Percentiles rank a stretch among this genome's conserved stretches.
Conservation (phyloP, 257 asterid species). For the Forsythia suspensa region DNA sequence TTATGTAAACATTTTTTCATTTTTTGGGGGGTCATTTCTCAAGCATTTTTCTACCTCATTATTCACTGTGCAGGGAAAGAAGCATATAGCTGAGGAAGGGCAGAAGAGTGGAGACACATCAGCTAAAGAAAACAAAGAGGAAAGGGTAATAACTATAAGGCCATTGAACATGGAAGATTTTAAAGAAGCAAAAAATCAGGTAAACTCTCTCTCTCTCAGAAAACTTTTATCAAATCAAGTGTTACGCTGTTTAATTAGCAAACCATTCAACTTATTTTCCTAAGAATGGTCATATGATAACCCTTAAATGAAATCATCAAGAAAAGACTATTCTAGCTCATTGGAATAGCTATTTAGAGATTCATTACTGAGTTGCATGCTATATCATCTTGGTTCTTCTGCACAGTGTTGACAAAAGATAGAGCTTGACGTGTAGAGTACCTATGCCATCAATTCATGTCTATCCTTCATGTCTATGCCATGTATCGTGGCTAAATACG, state of each 20-base stretch:
- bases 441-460: background rate
- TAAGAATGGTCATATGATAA: background rate
- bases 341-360: background rate
- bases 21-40: background rate
- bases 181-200: slow-evolving; percentile 81
- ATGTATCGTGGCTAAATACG: background rate
- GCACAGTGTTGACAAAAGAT: background rate
- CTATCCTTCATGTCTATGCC: background rate
- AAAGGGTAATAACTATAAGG: slow-evolving; percentile 63
- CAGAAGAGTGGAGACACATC: slow-evolving; percentile 24
- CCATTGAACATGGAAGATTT: slow-evolving; percentile 79
- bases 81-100: slow-evolving; percentile 36
- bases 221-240: background rate
- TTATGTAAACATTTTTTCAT: background rate
- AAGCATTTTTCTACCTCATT: background rate
- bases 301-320: background rate
- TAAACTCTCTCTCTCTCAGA: slow-evolving; percentile 11
- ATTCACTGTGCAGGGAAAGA: slow-evolving; percentile 34
- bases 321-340: background rate
- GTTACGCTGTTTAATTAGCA: background rate
- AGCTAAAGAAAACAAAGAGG: slow-evolving; percentile 36
- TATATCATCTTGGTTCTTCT: background rate
- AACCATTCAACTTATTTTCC: background rate
- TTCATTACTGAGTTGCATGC: background rate
- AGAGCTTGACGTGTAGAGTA: background rate